phyloP scores from a whole-genome alignment of 352 stramenopile species.

The Albugo laibachii region DNA sequence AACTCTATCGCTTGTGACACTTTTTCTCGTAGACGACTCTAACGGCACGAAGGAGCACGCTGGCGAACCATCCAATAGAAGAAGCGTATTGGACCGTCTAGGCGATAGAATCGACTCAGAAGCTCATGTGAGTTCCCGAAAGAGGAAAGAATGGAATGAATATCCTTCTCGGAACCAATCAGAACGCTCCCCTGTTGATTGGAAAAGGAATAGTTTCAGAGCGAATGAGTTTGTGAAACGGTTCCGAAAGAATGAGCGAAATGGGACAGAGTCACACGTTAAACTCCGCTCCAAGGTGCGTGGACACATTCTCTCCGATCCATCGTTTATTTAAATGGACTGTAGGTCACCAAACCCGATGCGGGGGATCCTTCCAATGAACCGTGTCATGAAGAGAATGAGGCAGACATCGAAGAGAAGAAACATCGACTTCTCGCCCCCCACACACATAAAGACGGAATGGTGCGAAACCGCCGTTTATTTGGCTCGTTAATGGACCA shows the following conservation, averaged over 20 bases:
- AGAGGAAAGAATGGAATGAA: neutral
- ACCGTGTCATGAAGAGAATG: conserved; percentile 6
- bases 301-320: no score
- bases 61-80: neutral
- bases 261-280: neutral
- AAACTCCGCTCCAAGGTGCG: no score
- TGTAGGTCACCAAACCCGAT: conserved; percentile 15
- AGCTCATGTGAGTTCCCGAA: conserved; percentile 4
- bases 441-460: conserved; percentile 36
- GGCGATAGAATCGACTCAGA: conserved; percentile 8
- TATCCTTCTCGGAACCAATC: conserved; percentile 4
- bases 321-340: neutral
- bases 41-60: neutral
- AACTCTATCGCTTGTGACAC: neutral
- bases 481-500: conserved; percentile 69
- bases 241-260: neutral
- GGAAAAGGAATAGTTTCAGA: conserved; percentile 1
- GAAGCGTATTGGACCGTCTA: conserved; percentile 13
- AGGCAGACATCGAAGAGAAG: conserved; percentile 1
- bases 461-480: conserved; percentile 53
- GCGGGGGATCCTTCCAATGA: conserved; percentile 16
- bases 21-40: neutral
- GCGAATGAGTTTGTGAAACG: conserved; percentile 14
- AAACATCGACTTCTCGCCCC: conserved; percentile 28
- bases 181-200: conserved; percentile 8